Evolutionary conservation across 768 basidiomycete species (phyloP).

Genomic region (Kwoniella shandongensis): DNA sequence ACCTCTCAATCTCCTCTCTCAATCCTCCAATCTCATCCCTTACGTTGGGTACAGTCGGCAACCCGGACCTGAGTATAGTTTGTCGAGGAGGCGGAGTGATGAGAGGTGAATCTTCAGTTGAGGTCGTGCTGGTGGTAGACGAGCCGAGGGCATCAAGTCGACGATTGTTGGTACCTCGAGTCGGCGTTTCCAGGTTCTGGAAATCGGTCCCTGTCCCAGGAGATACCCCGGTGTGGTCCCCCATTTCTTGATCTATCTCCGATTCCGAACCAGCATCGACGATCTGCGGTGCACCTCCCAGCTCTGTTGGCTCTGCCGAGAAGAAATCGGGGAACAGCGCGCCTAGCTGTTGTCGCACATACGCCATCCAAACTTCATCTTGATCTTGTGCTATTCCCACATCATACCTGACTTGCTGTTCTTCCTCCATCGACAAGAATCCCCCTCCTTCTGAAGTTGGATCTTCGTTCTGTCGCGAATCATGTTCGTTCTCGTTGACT

Average conservation of each 20-base stretch:
- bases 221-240: too few species aligned
- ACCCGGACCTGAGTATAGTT: background rate
- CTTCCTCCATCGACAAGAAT: background rate
- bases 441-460: background rate
- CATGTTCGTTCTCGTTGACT: background rate
- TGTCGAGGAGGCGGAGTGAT: slow-evolving; percentile 5
- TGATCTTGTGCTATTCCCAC: slow-evolving; percentile 14
- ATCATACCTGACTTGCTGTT: slow-evolving; percentile 11
- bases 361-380: slow-evolving; percentile 38
- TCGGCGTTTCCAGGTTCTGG: too few species aligned
- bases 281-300: too few species aligned
- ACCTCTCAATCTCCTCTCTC: slow-evolving; percentile 36
- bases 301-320: slow-evolving; percentile 5
- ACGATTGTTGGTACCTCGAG: background rate
- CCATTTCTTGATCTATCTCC: too few species aligned
- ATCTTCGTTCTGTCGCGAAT: background rate
- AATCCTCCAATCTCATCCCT: slow-evolving; percentile 31
- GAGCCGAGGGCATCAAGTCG: too few species aligned
- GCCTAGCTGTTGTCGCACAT: slow-evolving; percentile 33
- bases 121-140: background rate
- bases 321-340: slow-evolving; percentile 40
- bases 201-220: too few species aligned
- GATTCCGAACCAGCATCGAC: too few species aligned
- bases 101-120: slow-evolving; percentile 8
- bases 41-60: slow-evolving; percentile 16